Evolutionary conservation across 1,284 basidiomycete genomes (phyloP), one percentile per base, ranked within the genome.

Genomic region (Neonothopanus nambi): DNA sequence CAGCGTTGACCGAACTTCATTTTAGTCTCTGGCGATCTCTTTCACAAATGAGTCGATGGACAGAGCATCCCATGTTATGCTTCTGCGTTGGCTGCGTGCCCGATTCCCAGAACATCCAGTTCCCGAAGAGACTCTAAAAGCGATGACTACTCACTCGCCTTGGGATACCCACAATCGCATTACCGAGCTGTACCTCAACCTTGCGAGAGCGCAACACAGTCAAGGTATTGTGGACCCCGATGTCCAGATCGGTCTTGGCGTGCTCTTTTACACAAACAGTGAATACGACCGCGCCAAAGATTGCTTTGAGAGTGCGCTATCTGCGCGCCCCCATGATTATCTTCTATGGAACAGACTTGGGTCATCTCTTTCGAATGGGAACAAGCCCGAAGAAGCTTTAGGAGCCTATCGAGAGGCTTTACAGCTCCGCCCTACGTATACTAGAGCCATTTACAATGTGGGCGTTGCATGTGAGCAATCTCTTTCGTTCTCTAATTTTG

Each of bases 11-110:
- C 41, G 17, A 54, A 30, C 26, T 17, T 28, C 51, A 13, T 33
- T 26, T 21, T 57, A 95, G 93, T 93, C 93, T 4, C 81, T 99
- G 17, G 95, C 97, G 3, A 96, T 98, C 60, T 94, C 93, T 4
- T 99, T 94, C 70, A 98, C 95, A 44, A 99, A 99, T 67, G 97
- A 99, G 74, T 87, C 87, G 0, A 90, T 89, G 65, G 96, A 99
- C 64, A 80, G 89, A 6, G 94, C 89, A 1, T 91, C 96, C 1
- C 86, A 98, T 64, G 76, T 87, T 1, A 95, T 91, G 72, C 81
- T 99, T 21, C 82, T 97, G 55, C 87, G 89, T 47, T 98, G 95
- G 88, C 78, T 99, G 43, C 74, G 76, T 47, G 81, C 89, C 26
- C 83, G 87, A 20, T 93, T 92, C 69, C 95, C 95, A 0, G 71